A percentile compares a stretch with the other conserved stretches of the same genome.
phyloP scores from a whole-genome alignment of 768 basidiomycete genomes.

The Nevesoporus exiguus region DNA sequence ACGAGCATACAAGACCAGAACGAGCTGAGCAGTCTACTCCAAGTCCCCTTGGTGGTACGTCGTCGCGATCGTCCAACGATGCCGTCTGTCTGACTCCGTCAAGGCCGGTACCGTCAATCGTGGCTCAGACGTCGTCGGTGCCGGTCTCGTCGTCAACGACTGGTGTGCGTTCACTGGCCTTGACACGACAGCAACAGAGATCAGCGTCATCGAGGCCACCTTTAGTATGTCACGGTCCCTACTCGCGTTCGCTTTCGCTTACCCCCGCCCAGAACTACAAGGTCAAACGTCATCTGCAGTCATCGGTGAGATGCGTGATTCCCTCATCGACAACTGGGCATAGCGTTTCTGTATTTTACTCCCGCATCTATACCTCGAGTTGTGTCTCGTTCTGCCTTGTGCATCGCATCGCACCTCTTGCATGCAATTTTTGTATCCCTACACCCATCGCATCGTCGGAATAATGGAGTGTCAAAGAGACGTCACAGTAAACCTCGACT shows the following conservation, averaged over 20 bases:
- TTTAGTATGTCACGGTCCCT: conserved; percentile 68
- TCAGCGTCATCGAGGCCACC: conserved; percentile 94
- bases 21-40: conserved; percentile 89
- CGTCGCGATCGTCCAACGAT: neutral
- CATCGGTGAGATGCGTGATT: conserved; percentile 89
- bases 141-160: conserved; percentile 96
- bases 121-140: conserved; percentile 96
- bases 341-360: conserved; percentile 6
- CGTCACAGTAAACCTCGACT: conserved; percentile 55
- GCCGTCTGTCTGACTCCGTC: neutral
- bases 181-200: conserved; percentile 99
- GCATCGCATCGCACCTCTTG: neutral
- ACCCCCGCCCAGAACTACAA: conserved; percentile 63
- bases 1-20: conserved; percentile 97
- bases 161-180: conserved; percentile 99
- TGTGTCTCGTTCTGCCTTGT: too few relatives aligned
- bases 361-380: conserved; percentile 5
- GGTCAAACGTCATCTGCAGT: conserved; percentile 79
- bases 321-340: conserved; percentile 91
- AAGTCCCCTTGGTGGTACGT: conserved; percentile 91
- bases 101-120: conserved; percentile 98
- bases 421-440: conserved; percentile 21
- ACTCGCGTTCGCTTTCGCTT: neutral
- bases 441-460: conserved; percentile 14
- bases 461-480: conserved; percentile 12